Conservation (phyloP, 805 yeast genomes). For the Starmera quercuum region DNA sequence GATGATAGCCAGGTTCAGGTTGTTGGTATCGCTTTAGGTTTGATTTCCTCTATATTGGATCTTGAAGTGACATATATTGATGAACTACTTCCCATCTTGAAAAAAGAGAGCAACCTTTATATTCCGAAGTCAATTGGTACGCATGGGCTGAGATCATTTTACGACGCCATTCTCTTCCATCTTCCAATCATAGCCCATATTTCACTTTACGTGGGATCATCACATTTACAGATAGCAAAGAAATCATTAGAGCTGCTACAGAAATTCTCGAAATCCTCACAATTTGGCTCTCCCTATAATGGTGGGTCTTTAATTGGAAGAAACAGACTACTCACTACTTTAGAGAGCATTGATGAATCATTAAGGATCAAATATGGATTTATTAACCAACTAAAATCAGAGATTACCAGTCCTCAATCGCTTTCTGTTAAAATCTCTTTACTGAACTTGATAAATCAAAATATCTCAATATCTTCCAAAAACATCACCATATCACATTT, state of each 20-base stretch:
- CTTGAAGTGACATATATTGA: slow-evolving; percentile 56
- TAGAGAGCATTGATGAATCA: slow-evolving; percentile 75
- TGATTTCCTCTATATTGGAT: slow-evolving; percentile 38
- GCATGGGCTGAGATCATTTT: slow-evolving; percentile 56
- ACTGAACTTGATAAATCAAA: slow-evolving; percentile 47
- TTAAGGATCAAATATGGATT: slow-evolving; percentile 65
- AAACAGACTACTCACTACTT: slow-evolving; percentile 59
- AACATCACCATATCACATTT: slow-evolving; percentile 61
- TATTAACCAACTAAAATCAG: slow-evolving; percentile 50
- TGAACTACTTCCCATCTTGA: slow-evolving; percentile 43
- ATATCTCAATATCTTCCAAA: slow-evolving; percentile 34
- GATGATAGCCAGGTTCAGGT: slow-evolving; percentile 26
- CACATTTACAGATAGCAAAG: slow-evolving; percentile 41
- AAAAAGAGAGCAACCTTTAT: slow-evolving; percentile 25
- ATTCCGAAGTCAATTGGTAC: slow-evolving; percentile 36
- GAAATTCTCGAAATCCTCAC: slow-evolving; percentile 39
- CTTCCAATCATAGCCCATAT: slow-evolving; percentile 68
- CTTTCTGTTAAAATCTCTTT: slow-evolving; percentile 48
- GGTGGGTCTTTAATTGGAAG: slow-evolving; percentile 33
- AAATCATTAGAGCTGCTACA: slow-evolving; percentile 46
- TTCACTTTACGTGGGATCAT: slow-evolving; percentile 64
- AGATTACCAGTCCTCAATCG: slow-evolving; percentile 27
- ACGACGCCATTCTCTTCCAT: slow-evolving; percentile 64
- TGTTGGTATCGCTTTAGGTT: slow-evolving; percentile 33
- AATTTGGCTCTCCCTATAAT: slow-evolving; percentile 30